Percentiles rank a stretch among this genome's conserved stretches.
Conservation (phyloP, 192 early-diverging fungal genomes). For the Coemansia sp. region DNA sequence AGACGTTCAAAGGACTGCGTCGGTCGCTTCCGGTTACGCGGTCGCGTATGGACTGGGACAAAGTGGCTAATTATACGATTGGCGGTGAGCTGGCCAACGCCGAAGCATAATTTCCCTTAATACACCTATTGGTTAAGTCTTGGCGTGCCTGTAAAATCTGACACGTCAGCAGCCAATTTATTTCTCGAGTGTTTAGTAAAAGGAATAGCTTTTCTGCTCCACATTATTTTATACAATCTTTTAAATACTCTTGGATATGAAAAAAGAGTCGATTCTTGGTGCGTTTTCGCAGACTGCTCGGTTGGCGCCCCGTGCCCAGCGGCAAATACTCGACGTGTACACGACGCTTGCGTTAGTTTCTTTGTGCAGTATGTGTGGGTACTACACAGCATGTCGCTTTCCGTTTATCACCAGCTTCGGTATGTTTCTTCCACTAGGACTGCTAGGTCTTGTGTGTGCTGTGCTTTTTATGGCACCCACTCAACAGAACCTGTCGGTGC, state of each 20-base stretch:
- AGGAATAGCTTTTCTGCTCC: neutral
- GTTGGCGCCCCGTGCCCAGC: slow-evolving; percentile 18
- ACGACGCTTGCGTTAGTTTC: slow-evolving; percentile 13
- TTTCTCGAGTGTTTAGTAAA: too few species aligned
- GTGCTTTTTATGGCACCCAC: slow-evolving; percentile 16
- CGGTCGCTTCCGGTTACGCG: slow-evolving; percentile 88
- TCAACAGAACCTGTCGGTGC: slow-evolving; percentile 11
- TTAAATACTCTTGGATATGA: neutral
- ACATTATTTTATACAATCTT: neutral
- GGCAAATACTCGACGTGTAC: slow-evolving; percentile 27
- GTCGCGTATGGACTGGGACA: slow-evolving; percentile 93
- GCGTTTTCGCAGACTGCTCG: slow-evolving; percentile 23
- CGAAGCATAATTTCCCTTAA: slow-evolving; percentile 12
- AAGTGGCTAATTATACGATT: slow-evolving; percentile 55
- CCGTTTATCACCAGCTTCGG: neutral
- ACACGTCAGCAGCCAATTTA: too few species aligned
- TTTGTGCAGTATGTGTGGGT: slow-evolving; percentile 17
- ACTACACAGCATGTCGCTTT: slow-evolving; percentile 10
- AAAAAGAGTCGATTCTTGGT: slow-evolving; percentile 4
- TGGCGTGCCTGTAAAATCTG: too few species aligned
- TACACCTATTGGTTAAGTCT: too few species aligned
- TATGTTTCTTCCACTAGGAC: neutral
- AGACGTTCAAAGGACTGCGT: slow-evolving; percentile 88
- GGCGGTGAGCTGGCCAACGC: slow-evolving; percentile 41
- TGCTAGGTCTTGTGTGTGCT: neutral